Evolutionary conservation across 768 basidiomycete species (phyloP).

Genomic region (Ramaria sp.): DNA sequence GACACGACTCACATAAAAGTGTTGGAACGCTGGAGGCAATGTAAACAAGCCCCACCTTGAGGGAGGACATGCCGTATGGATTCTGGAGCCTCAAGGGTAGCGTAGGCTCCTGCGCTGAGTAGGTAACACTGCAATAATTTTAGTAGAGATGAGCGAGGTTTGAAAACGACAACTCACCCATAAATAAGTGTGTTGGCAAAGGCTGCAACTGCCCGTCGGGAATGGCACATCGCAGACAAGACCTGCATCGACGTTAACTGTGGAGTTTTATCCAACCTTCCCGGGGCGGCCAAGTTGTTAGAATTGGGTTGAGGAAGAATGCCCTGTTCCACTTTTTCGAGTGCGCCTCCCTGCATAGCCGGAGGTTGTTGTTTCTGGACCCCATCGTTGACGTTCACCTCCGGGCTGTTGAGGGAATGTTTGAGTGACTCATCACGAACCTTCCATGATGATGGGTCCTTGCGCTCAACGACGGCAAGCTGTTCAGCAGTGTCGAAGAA

Average conservation of each 20-base stretch:
- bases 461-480: not conserved
- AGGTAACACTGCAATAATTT: constrained; percentile 29
- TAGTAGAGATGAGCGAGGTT: not conserved
- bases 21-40: constrained; percentile 55
- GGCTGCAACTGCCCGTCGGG: constrained; percentile 39
- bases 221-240: constrained; percentile 30
- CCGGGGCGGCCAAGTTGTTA: not conserved
- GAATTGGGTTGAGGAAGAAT: not conserved
- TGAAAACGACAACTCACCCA: constrained; percentile 31
- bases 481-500: not conserved
- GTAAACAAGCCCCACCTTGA: constrained; percentile 55
- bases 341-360: not conserved
- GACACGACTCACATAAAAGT: constrained; percentile 41
- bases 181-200: constrained; percentile 38
- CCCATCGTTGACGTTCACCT: too few species aligned
- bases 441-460: not conserved
- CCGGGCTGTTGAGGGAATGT: not conserved
- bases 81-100: constrained; percentile 44
- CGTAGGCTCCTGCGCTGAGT: constrained; percentile 40
- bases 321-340: constrained; percentile 5
- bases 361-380: not conserved
- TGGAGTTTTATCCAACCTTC: not conserved
- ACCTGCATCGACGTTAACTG: constrained; percentile 21
- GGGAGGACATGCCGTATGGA: constrained; percentile 37
- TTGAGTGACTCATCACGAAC: not conserved